Evolutionary conservation across 352 stramenopile species (phyloP).

Genomic region (Lagenidium giganteum): DNA sequence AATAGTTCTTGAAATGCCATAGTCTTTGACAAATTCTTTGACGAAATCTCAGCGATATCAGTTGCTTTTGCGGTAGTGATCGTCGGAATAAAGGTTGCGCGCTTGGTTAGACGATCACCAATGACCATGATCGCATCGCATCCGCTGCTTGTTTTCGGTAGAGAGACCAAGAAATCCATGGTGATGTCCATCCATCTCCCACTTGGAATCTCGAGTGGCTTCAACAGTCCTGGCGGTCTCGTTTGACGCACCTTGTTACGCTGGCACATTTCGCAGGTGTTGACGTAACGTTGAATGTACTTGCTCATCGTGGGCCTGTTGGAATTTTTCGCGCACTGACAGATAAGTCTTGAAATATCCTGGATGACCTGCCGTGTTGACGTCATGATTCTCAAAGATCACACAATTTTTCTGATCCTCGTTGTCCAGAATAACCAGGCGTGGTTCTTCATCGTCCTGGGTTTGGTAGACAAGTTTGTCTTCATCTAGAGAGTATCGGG

Average conservation of each 20-base stretch:
- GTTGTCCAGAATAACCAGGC: no score
- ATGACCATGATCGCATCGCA: slow-evolving; percentile 7
- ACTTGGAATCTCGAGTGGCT: slow-evolving; percentile 10
- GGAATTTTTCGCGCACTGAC: no score
- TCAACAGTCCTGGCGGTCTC: slow-evolving; percentile 7
- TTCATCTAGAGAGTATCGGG: no score
- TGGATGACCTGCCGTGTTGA: no score
- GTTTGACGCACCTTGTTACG: slow-evolving; percentile 5
- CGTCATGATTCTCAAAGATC: no score
- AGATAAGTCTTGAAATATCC: no score
- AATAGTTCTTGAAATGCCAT: slow-evolving; percentile 5
- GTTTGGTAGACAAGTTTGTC: no score
- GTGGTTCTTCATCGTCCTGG: no score
- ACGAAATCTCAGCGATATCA: slow-evolving; percentile 1
- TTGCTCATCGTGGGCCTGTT: no score
- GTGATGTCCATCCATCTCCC: slow-evolving; percentile 12
- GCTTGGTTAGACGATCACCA: slow-evolving; percentile 8
- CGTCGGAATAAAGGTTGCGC: slow-evolving; percentile 2
- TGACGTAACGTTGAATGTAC: no score
- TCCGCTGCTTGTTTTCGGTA: neutral
- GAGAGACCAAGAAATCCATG: slow-evolving; percentile 15
- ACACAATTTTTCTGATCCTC: no score
- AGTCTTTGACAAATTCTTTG: neutral
- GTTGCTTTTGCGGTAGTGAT: neutral
- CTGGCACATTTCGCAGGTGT: slow-evolving; percentile 14